phyloP scores from a whole-genome alignment of 2,329 filamentous ascomycete species.

The Arthroderma sp. region DNA sequence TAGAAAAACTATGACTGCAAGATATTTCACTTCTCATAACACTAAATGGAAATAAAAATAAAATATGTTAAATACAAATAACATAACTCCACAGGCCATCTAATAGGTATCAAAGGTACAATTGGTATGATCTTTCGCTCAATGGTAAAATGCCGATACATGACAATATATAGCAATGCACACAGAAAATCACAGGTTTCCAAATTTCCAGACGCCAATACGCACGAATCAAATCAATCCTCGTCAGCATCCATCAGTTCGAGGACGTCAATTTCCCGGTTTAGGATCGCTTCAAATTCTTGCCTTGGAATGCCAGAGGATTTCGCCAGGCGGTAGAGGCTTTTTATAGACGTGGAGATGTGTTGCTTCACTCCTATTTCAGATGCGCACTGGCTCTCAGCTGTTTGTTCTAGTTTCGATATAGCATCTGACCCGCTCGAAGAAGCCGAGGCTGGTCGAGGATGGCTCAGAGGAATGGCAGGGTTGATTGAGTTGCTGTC shows the following conservation, averaged over 20 bases:
- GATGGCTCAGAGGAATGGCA: slow-evolving; percentile 23
- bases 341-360: slow-evolving; percentile 51
- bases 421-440: slow-evolving; percentile 35
- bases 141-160: too few species aligned
- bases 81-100: too few species aligned
- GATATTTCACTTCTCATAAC: too few species aligned
- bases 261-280: slow-evolving; percentile 45
- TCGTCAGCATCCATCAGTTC: slow-evolving; percentile 40
- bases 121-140: too few species aligned
- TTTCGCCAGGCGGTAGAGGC: slow-evolving; percentile 47
- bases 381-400: slow-evolving; percentile 38
- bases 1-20: too few species aligned
- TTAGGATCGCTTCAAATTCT: slow-evolving; percentile 48
- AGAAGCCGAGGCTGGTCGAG: slow-evolving; percentile 30
- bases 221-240: background rate
- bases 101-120: too few species aligned
- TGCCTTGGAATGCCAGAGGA: slow-evolving; percentile 44
- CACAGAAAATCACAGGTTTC: too few species aligned
- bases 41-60: too few species aligned
- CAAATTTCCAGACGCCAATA: too few species aligned
- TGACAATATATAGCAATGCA: too few species aligned
- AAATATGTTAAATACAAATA: too few species aligned
- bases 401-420: slow-evolving; percentile 41
- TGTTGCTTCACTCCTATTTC: slow-evolving; percentile 51
- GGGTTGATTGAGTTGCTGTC: background rate